Evolutionary conservation across 208 protist genomes (phyloP).

Genomic region (Crithidia sp.): DNA sequence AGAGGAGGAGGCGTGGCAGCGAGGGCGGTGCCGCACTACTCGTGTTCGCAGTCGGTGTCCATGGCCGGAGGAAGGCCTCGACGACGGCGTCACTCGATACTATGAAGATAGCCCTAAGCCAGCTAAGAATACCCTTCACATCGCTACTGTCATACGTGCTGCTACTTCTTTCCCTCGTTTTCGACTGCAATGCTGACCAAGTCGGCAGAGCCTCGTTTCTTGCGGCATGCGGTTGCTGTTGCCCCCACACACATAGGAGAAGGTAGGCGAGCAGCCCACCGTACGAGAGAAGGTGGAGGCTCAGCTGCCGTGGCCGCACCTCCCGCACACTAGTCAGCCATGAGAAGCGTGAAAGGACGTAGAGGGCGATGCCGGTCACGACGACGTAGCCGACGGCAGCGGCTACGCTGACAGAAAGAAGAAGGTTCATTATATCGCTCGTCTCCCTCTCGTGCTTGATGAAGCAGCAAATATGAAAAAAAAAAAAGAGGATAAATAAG

Average conservation of each 20-base stretch:
- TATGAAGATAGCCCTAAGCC: background rate
- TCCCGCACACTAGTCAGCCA: constrained; percentile 27
- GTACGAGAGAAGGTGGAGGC: constrained; percentile 20
- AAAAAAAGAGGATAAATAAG: background rate
- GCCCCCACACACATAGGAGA: background rate
- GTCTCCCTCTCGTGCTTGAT: too few species aligned
- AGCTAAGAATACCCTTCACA: background rate
- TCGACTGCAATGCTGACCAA: too few species aligned
- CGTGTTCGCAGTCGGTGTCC: background rate
- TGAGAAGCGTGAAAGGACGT: constrained; percentile 23
- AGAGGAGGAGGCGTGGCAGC: background rate
- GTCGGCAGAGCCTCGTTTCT: too few species aligned
- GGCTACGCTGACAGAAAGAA: background rate
- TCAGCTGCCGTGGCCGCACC: constrained; percentile 28
- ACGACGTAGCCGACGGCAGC: constrained; percentile 10
- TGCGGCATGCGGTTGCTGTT: background rate
- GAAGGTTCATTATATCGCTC: background rate
- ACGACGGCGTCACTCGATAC: background rate
- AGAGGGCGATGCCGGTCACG: background rate
- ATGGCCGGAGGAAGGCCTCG: constrained; percentile 15
- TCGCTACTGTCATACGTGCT: too few species aligned
- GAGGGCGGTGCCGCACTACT: background rate
- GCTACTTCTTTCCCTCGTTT: too few species aligned
- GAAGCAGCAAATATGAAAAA: background rate
- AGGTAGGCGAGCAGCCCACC: constrained; percentile 29